Conservation (phyloP, 306 rosid species). For the Cyamopsis tetragonoloba region DNA sequence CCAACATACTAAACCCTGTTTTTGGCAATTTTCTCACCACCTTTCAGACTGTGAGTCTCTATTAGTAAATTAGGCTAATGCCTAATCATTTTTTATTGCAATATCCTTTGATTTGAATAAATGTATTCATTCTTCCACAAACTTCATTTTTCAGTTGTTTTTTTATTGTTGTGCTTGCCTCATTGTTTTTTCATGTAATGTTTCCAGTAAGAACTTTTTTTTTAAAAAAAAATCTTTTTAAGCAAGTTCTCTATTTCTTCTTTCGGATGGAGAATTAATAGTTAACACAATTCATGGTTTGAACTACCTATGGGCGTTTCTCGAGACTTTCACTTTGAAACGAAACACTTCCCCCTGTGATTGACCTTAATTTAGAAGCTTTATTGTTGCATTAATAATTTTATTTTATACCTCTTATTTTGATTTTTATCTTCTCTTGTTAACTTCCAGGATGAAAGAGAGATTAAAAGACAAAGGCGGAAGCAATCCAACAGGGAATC, state of each 20-base stretch:
- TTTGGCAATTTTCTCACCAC: background rate
- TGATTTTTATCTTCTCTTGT: slow-evolving; percentile 1
- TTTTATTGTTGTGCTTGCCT: background rate
- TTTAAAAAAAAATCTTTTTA: background rate
- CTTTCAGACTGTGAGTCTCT: background rate
- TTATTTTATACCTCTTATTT: slow-evolving; percentile 10
- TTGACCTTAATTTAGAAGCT: background rate
- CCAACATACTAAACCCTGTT: background rate
- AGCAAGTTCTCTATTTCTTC: background rate
- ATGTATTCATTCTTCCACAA: background rate
- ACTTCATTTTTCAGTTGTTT: background rate
- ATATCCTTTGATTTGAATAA: background rate
- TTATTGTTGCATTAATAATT: background rate
- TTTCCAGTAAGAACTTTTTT: background rate
- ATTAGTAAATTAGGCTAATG: background rate
- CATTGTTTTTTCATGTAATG: background rate
- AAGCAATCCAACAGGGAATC: slow-evolving; percentile 98
- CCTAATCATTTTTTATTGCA: background rate
- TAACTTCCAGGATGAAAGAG: slow-evolving; percentile 84
- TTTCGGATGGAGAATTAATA: background rate
- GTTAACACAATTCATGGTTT: background rate
- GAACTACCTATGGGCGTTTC: background rate
- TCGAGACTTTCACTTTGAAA: background rate
- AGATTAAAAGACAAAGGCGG: slow-evolving; percentile 86
- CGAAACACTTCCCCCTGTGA: background rate